A percentile compares a stretch with the other conserved stretches of the same genome.
phyloP scores from a whole-genome alignment of 768 basidiomycete species.

The Scleroderma citrinum region DNA sequence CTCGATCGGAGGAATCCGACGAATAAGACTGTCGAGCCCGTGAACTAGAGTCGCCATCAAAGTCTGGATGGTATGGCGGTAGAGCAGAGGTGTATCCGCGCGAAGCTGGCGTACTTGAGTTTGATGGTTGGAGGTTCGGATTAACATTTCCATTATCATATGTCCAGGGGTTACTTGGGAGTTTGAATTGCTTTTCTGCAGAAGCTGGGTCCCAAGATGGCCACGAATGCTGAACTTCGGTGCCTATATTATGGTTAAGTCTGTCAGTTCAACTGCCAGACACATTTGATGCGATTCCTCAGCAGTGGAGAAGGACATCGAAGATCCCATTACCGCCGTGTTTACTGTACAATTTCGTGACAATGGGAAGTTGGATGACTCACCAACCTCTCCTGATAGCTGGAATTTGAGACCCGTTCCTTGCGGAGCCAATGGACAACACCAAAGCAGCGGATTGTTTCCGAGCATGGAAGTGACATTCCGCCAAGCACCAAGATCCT shows the following conservation, averaged over 20 bases:
- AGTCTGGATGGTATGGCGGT: constrained; percentile 78
- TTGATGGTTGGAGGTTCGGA: constrained; percentile 66
- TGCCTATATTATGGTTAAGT: constrained; percentile 23
- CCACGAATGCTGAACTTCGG: constrained; percentile 45
- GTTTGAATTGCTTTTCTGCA: constrained; percentile 34
- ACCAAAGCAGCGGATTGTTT: constrained; percentile 70
- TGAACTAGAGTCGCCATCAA: constrained; percentile 29
- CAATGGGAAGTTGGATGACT: constrained; percentile 51
- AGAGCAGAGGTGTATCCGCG: constrained; percentile 38
- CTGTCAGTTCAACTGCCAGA: neutral
- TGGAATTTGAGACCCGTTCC: constrained; percentile 78
- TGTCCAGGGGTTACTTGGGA: constrained; percentile 75
- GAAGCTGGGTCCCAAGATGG: constrained; percentile 64
- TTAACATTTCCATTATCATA: constrained; percentile 76
- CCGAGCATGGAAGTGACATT: constrained; percentile 83
- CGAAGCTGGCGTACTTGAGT: constrained; percentile 31
- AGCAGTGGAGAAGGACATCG: neutral
- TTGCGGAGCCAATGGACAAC: constrained; percentile 61
- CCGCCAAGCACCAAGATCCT: constrained; percentile 73
- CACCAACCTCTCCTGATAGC: constrained; percentile 65
- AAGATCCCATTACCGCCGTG: constrained; percentile 3
- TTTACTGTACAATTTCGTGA: constrained; percentile 8
- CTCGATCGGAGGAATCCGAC: constrained; percentile 23
- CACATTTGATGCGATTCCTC: neutral
- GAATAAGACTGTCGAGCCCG: constrained; percentile 16